Conservation (phyloP, 1,139 yeast genomes). For the Suhomyces bribrorum region DNA sequence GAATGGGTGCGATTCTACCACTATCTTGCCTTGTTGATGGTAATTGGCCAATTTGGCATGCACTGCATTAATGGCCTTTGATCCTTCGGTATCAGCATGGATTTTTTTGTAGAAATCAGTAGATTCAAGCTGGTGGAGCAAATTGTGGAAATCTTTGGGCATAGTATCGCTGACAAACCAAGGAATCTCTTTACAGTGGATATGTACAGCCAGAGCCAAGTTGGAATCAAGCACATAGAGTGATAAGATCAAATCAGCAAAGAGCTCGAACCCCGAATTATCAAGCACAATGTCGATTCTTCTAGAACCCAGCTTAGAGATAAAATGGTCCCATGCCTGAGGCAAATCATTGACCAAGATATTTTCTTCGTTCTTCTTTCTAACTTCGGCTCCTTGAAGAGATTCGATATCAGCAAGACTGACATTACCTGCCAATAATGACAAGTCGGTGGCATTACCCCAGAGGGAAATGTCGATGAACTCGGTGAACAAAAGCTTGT, state of each 20-base stretch:
- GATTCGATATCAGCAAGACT: conserved; percentile 81
- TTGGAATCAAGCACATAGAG: conserved; percentile 74
- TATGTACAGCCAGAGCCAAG: conserved; percentile 59
- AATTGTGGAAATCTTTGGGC: conserved; percentile 69
- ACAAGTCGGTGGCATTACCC: conserved; percentile 98
- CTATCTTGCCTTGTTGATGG: conserved; percentile 51
- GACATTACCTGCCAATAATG: conserved; percentile 80
- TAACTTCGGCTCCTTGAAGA: conserved; percentile 85
- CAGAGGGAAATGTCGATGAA: conserved; percentile 86
- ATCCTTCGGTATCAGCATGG: conserved; percentile 24
- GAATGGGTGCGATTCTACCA: conserved; percentile 65
- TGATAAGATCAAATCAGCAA: conserved; percentile 78
- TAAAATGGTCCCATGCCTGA: conserved; percentile 60
- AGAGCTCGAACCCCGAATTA: conserved; percentile 93
- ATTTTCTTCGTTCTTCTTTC: conserved; percentile 80
- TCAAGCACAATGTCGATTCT: conserved; percentile 87
- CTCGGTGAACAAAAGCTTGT: conserved; percentile 66
- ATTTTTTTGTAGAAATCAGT: conserved; percentile 52
- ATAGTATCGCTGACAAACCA: conserved; percentile 98
- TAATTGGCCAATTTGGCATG: conserved; percentile 53
- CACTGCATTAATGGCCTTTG: conserved; percentile 37
- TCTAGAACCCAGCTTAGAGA: conserved; percentile 27
- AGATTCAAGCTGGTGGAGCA: conserved; percentile 61
- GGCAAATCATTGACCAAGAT: conserved; percentile 77
- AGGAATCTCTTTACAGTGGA: conserved; percentile 90